Evolutionary conservation across 352 stramenopile species (phyloP), one percentile per base, ranked within the genome.

Genomic region (Nannochloropsis limnetica): DNA sequence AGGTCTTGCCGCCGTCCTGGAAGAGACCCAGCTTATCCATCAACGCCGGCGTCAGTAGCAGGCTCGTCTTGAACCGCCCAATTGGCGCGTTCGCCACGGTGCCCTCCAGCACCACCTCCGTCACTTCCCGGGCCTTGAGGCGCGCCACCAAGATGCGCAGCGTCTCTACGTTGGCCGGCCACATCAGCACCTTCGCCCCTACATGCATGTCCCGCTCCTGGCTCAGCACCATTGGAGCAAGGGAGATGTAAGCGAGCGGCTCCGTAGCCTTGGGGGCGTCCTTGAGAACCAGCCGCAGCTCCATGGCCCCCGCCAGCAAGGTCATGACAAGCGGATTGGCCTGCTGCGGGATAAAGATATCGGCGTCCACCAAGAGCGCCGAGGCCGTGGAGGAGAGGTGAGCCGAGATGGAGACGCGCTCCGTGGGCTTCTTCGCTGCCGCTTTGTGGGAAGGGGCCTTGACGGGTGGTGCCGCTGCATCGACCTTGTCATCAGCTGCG

Each of bases 271-370:
- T 20, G 4, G 61, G 61, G 22, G 22, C n/a, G 11, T 15, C 25
- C 61, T 74, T 29, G 14, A 74, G n/a, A 28, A 74, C 25, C 11
- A 74, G 15, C 25, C 61, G 3, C 61, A 74, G 25, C n/a, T 74
- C 61, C 25, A 74, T 74, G n/a, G 61, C 61, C 15, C 61, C 61
- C 61, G 61, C 61, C 15, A 74, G 61, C 20, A 74, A 14, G 61
- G 61, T 74, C 61, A 74, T 74, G n/a, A 74, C 61, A 14, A 74
- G 61, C 61, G 61, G 61, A 74, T 74, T 74, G 8, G n/a, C n/a
- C 61, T 74, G 61, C 3, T 74, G 61, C 3, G 61, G 61, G 61
- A 74, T 74, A 20, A 74, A 25, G 15, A 74, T 74, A 15, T 74
- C 61, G 8, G 61, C 61, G 25, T 27, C 61, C 61, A 14, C 25